Conservation (phyloP, 768 basidiomycete species). For the Termitomyces sp. region DNA sequence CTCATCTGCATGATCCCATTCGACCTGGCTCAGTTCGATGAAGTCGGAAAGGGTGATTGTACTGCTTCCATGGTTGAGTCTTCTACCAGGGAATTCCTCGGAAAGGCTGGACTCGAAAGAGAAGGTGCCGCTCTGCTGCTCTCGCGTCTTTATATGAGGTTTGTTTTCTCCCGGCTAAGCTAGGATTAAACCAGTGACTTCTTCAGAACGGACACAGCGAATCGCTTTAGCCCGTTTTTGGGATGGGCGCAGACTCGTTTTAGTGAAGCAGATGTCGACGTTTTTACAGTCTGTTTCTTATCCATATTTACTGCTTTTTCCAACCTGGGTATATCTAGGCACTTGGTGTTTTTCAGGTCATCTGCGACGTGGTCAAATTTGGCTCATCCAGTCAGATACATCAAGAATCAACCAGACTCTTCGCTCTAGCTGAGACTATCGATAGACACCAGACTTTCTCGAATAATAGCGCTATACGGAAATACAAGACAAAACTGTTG, state of each 20-base stretch:
- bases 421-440: slow-evolving; percentile 39
- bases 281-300: slow-evolving; percentile 41
- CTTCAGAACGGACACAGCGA: slow-evolving; percentile 52
- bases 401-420: slow-evolving; percentile 34
- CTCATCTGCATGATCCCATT: slow-evolving; percentile 94
- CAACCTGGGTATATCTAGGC: slow-evolving; percentile 32
- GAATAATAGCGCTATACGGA: slow-evolving; percentile 63
- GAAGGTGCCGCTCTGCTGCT: slow-evolving; percentile 80
- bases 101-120: slow-evolving; percentile 75
- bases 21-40: slow-evolving; percentile 81
- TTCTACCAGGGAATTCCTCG: slow-evolving; percentile 52
- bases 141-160: slow-evolving; percentile 78
- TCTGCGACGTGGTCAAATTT: slow-evolving; percentile 67
- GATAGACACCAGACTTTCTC: slow-evolving; percentile 33
- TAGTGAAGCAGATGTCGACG: slow-evolving; percentile 26
- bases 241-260: slow-evolving; percentile 37
- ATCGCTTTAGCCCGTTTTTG: slow-evolving; percentile 48
- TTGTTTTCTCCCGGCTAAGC: slow-evolving; percentile 15
- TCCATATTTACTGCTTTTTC: background rate
- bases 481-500: slow-evolving; percentile 60
- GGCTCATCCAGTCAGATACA: slow-evolving; percentile 51
- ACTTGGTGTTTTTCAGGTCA: slow-evolving; percentile 61
- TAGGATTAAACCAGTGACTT: background rate
- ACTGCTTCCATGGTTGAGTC: slow-evolving; percentile 55
- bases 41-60: slow-evolving; percentile 39